Evolutionary conservation across 2,329 filamentous ascomycete genomes (phyloP).

Genomic region (Aspergillus cejpii): DNA sequence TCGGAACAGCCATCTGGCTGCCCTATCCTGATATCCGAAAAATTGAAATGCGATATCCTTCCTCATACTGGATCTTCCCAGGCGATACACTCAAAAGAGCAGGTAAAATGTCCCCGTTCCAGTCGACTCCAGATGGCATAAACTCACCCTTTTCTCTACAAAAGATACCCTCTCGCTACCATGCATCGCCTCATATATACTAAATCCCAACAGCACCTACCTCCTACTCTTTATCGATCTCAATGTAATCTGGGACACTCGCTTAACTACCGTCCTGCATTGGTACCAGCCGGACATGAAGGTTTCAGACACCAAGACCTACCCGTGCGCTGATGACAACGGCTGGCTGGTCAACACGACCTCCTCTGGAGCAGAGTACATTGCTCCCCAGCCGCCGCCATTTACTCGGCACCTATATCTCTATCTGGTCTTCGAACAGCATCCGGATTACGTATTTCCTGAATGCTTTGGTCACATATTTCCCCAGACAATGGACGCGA

Average conservation of each 20-base stretch:
- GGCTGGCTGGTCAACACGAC: conserved; percentile 1
- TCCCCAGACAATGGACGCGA: conserved; percentile 20
- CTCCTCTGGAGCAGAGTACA: conserved; percentile 19
- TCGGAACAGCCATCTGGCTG: background rate
- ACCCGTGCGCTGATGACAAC: conserved; percentile 2
- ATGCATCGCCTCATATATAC: conserved; percentile 12
- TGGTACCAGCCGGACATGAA: conserved; percentile 24
- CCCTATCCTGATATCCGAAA: background rate
- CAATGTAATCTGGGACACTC: conserved; percentile 16
- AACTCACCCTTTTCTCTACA: too few species aligned
- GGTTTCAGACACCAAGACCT: background rate
- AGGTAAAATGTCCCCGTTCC: background rate
- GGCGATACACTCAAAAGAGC: conserved; percentile 12
- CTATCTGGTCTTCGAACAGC: conserved; percentile 27
- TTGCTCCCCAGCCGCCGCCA: conserved; percentile 25
- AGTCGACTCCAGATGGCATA: too few species aligned
- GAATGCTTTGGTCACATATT: conserved; percentile 27
- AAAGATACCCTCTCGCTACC: conserved; percentile 14
- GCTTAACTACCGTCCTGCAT: conserved; percentile 20
- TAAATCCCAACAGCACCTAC: conserved; percentile 12
- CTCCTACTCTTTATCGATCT: conserved; percentile 23
- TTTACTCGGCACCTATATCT: conserved; percentile 28
- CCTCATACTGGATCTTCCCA: conserved; percentile 15
- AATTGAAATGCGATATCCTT: conserved; percentile 17
- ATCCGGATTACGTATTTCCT: conserved; percentile 23